A percentile compares a stretch with the other conserved stretches of the same genome.
Evolutionary conservation across 2,329 filamentous ascomycete species (phyloP).

Genomic region (Colletotrichum godetiae): DNA sequence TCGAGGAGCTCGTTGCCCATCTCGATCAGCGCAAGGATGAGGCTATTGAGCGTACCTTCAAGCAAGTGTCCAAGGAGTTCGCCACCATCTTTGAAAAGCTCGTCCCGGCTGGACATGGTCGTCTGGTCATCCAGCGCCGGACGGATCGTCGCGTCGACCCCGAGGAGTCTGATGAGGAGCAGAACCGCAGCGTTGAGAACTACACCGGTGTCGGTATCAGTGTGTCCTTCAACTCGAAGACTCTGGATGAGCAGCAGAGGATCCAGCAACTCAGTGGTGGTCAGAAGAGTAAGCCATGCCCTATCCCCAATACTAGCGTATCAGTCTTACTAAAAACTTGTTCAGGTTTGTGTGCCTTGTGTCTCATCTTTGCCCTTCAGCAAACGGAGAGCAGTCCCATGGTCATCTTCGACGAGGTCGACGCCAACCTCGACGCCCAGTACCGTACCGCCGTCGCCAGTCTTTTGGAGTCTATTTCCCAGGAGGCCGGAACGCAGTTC

Average conservation of each 20-base stretch:
- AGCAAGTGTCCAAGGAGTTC: constrained; percentile 95
- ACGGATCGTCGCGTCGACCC: constrained; percentile 73
- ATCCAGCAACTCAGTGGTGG: constrained; percentile 98
- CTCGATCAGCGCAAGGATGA: constrained; percentile 97
- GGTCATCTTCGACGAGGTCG: constrained; percentile 99
- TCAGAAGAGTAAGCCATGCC: constrained; percentile 82
- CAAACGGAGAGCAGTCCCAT: constrained; percentile 97
- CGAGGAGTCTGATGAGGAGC: constrained; percentile 77
- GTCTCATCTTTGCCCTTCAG: constrained; percentile 98
- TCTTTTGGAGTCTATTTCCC: constrained; percentile 83
- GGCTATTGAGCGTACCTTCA: constrained; percentile 97
- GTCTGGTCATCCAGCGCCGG: constrained; percentile 91
- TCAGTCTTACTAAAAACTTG: constrained; percentile 35
- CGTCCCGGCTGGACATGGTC: constrained; percentile 91
- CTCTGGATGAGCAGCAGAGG: constrained; percentile 93
- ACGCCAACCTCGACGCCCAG: constrained; percentile 97
- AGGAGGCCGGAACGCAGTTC: constrained; percentile 79
- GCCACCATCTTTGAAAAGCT: constrained; percentile 93
- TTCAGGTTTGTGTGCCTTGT: constrained; percentile 90
- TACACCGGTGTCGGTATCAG: constrained; percentile 97
- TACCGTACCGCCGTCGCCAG: constrained; percentile 96
- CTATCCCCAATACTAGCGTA: background rate
- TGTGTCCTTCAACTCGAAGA: constrained; percentile 98
- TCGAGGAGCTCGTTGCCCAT: constrained; percentile 91
- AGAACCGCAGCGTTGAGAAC: constrained; percentile 84